phyloP scores from a whole-genome alignment of 2,329 filamentous ascomycete genomes.

The Xylaria hypoxylon region DNA sequence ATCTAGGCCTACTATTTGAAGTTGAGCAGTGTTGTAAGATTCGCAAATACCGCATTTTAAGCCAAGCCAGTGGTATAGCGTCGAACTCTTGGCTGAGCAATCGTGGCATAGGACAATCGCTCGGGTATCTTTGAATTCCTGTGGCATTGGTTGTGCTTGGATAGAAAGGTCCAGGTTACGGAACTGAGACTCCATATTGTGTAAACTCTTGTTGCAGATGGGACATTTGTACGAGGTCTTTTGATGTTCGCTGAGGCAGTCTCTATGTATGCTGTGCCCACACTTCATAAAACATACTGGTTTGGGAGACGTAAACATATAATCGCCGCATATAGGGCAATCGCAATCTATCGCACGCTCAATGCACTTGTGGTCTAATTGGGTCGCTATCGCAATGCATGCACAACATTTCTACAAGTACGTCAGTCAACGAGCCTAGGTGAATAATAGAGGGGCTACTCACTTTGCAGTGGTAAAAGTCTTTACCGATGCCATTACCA shows the following conservation, averaged over 20 bases:
- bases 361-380: slow-evolving; percentile 89
- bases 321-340: slow-evolving; percentile 96
- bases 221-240: slow-evolving; percentile 94
- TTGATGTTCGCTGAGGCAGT: slow-evolving; percentile 90
- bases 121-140: slow-evolving; percentile 80
- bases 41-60: slow-evolving; percentile 83
- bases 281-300: slow-evolving; percentile 95
- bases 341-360: slow-evolving; percentile 94
- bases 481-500: slow-evolving; percentile 91
- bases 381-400: slow-evolving; percentile 90
- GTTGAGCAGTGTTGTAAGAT: slow-evolving; percentile 76
- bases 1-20: slow-evolving; percentile 67
- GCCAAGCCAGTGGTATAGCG: slow-evolving; percentile 93
- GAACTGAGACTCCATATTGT: slow-evolving; percentile 97
- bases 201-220: slow-evolving; percentile 94
- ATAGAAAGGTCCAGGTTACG: slow-evolving; percentile 90
- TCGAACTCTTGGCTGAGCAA: slow-evolving; percentile 87
- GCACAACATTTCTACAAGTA: slow-evolving; percentile 81
- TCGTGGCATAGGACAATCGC: slow-evolving; percentile 94
- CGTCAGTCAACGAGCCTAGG: slow-evolving; percentile 13
- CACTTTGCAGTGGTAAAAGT: slow-evolving; percentile 98
- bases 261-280: slow-evolving; percentile 93
- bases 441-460: background rate
- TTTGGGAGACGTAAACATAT: slow-evolving; percentile 91
- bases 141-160: slow-evolving; percentile 89